Evolutionary conservation across 208 protist species (phyloP).

Genomic region (Wallacemonas rigidus): DNA sequence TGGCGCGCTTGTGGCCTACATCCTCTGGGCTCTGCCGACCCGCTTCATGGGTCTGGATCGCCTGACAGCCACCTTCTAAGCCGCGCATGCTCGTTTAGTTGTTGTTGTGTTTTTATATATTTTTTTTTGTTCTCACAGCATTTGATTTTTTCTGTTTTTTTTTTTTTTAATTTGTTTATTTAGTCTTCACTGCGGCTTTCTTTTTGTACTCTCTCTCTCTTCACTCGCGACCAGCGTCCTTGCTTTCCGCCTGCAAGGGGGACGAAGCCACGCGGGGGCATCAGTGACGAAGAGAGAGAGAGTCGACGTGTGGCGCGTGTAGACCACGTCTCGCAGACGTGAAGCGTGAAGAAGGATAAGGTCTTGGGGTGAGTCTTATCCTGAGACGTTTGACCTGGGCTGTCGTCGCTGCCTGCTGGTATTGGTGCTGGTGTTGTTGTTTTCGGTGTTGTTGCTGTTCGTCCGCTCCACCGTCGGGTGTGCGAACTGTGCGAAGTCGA

Average conservation of each 20-base stretch:
- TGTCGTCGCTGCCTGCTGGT: background rate
- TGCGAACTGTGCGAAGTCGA: too few species aligned
- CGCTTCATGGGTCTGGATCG: slow-evolving; percentile 85
- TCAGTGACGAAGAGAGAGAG: too few species aligned
- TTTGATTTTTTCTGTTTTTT: slow-evolving; percentile 13
- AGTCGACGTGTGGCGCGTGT: too few species aligned
- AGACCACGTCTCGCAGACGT: too few species aligned
- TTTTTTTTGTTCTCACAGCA: slow-evolving; percentile 12
- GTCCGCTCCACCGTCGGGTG: background rate
- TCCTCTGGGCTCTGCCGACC: slow-evolving; percentile 88
- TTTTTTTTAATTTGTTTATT: background rate
- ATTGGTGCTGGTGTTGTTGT: background rate
- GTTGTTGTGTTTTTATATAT: background rate
- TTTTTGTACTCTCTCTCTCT: background rate
- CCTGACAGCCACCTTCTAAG: slow-evolving; percentile 76
- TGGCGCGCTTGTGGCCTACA: slow-evolving; percentile 83
- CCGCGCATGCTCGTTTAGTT: too few species aligned
- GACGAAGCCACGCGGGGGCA: too few species aligned
- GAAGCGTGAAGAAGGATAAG: too few species aligned
- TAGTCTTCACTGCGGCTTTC: background rate
- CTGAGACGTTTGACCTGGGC: too few species aligned
- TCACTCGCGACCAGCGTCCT: background rate
- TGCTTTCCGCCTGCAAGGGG: too few species aligned
- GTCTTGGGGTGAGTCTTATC: too few species aligned
- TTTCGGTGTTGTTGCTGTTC: background rate